A percentile compares a stretch with the other conserved stretches of the same genome.
Evolutionary conservation across 106 monocot genomes (phyloP).

Genomic region (Allium sativum): DNA sequence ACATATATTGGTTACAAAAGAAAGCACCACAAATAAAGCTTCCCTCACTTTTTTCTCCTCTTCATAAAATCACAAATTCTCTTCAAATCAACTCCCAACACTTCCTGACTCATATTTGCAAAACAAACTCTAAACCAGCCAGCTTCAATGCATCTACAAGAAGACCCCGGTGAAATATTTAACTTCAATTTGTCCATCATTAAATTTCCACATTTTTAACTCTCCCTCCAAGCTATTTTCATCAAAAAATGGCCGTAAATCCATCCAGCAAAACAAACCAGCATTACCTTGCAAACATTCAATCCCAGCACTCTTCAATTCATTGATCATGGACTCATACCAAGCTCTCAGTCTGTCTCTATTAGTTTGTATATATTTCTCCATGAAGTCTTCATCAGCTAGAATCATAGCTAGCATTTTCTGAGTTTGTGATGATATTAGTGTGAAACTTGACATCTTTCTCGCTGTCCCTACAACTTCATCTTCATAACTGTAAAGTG

Average conservation of each 20-base stretch:
- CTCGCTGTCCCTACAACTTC: slow-evolving; percentile 34
- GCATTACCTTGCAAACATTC: slow-evolving; percentile 37
- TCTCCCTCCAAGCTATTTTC: slow-evolving; percentile 30
- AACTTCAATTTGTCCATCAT: slow-evolving; percentile 18
- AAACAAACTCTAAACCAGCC: slow-evolving; percentile 34
- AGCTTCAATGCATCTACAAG: slow-evolving; percentile 26
- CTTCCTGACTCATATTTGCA: slow-evolving; percentile 19
- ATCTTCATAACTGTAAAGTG: slow-evolving; percentile 36
- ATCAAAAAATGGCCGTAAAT: slow-evolving; percentile 27
- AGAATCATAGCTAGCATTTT: slow-evolving; percentile 37
- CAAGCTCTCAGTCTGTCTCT: slow-evolving; percentile 17
- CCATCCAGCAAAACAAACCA: slow-evolving; percentile 66
- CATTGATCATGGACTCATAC: slow-evolving; percentile 13
- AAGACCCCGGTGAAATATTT: slow-evolving; percentile 28
- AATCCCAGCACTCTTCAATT: slow-evolving; percentile 20
- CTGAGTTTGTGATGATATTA: slow-evolving; percentile 63
- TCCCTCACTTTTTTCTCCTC: no score
- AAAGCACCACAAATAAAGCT: no score
- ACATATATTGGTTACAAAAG: no score
- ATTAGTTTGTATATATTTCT: slow-evolving; percentile 18
- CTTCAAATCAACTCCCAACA: slow-evolving; percentile 28
- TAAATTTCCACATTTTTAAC: slow-evolving; percentile 23
- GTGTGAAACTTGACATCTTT: slow-evolving; percentile 51
- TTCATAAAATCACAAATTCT: no score
- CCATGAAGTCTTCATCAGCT: slow-evolving; percentile 34